A percentile compares a stretch with the other conserved stretches of the same genome.
These are phyloP conservation scores for Coleophoma cylindrospora DNA, from an alignment of 2,329 filamentous ascomycete genomes.

Conservation along the genomic window DNA sequence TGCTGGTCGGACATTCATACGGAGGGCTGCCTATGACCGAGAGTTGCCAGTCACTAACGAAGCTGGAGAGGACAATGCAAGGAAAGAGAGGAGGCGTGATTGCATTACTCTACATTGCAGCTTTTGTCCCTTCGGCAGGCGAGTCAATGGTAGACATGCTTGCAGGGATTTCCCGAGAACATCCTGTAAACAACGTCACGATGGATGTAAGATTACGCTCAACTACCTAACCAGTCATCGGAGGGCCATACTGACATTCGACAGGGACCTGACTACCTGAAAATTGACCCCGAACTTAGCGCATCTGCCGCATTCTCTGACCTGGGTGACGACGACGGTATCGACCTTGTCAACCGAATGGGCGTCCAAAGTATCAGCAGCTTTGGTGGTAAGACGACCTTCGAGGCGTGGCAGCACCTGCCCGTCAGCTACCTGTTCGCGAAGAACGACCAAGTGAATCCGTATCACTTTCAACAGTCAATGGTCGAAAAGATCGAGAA, in stretches of 20 bases:
- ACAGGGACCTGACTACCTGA: background rate
- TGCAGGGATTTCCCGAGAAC: background rate
- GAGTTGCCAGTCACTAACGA: slow-evolving; percentile 26
- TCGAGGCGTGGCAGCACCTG: background rate
- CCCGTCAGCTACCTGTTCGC: background rate
- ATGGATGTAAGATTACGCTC: background rate
- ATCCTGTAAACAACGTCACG: background rate
- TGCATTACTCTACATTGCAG: slow-evolving; percentile 2
- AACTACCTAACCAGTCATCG: background rate
- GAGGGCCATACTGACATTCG: background rate
- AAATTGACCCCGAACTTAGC: background rate
- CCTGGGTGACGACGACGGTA: background rate
- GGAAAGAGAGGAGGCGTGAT: slow-evolving; percentile 32
- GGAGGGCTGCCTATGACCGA: slow-evolving; percentile 27
- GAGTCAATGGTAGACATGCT: background rate
- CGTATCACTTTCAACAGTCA: background rate
- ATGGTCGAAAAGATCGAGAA: slow-evolving; percentile 1
- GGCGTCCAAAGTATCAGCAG: background rate
- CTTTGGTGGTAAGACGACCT: background rate
- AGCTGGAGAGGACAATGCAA: slow-evolving; percentile 23
- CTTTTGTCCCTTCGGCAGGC: slow-evolving; percentile 1
- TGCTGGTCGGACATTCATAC: slow-evolving; percentile 32
- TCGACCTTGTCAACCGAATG: background rate
- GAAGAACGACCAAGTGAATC: background rate
- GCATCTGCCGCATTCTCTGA: background rate